Conservation (phyloP, 148 eudicot species). For the Cornus controversa region DNA sequence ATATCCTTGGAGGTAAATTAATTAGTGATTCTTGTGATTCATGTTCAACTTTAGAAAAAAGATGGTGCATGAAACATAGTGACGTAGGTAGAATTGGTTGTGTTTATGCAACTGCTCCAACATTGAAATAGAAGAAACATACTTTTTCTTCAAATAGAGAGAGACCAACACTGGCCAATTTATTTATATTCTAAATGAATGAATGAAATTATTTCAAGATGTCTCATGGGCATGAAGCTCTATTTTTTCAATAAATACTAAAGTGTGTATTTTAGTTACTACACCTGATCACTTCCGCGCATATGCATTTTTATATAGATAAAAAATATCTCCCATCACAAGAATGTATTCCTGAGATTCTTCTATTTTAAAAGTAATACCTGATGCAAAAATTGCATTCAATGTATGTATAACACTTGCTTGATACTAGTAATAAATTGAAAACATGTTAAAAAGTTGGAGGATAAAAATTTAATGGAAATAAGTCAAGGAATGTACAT, state of each 20-base stretch:
- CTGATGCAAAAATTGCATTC: neutral
- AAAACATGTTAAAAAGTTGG: neutral
- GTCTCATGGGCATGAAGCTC: neutral
- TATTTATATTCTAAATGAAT: neutral
- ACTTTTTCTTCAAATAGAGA: neutral
- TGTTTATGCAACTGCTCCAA: neutral
- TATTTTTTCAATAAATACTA: neutral
- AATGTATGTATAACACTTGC: neutral
- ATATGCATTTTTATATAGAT: neutral
- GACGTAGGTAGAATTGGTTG: neutral
- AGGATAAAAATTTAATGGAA: neutral
- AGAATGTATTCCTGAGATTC: neutral
- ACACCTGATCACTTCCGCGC: neutral
- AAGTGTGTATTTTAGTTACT: neutral
- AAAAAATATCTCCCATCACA: neutral
- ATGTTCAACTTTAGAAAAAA: neutral
- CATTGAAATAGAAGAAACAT: neutral
- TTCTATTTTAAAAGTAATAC: neutral
- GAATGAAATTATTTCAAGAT: neutral
- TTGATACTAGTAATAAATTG: neutral
- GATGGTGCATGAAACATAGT: constrained; percentile 1
- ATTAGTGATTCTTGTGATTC: constrained; percentile 22
- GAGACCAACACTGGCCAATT: no score
- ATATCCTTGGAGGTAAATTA: constrained; percentile 49
- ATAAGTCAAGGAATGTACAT: neutral